A percentile compares a stretch with the other conserved stretches of the same genome.
phyloP scores from a whole-genome alignment of 169 alveolate genomes.

The Plasmodium coatneyi region DNA sequence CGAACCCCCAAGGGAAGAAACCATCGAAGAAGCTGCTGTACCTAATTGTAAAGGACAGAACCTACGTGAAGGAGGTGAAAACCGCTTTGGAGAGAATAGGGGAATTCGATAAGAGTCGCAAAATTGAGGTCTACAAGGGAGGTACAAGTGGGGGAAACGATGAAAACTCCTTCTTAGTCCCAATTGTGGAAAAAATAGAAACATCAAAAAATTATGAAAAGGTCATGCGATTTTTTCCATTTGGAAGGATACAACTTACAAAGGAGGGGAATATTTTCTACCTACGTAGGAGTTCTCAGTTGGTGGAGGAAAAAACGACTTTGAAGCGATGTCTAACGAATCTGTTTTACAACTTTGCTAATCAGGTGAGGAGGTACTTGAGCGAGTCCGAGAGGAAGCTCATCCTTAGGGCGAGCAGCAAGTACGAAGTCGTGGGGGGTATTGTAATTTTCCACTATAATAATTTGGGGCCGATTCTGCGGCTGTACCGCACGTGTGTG shows the following conservation, averaged over 20 bases:
- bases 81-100: slow-evolving; percentile 11
- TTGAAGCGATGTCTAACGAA: slow-evolving; percentile 17
- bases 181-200: slow-evolving; percentile 7
- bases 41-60: slow-evolving; percentile 27
- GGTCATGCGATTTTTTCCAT: neutral
- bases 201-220: neutral
- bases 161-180: slow-evolving; percentile 12
- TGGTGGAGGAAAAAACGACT: neutral
- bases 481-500: neutral
- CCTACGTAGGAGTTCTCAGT: neutral
- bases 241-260: neutral
- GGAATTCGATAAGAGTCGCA: slow-evolving; percentile 18
- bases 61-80: slow-evolving; percentile 34
- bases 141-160: neutral
- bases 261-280: neutral
- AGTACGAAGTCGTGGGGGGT: slow-evolving; percentile 45
- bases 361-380: slow-evolving; percentile 23
- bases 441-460: slow-evolving; percentile 37
- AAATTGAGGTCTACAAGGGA: slow-evolving; percentile 1
- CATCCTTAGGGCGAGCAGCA: slow-evolving; percentile 21
- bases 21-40: neutral
- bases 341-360: slow-evolving; percentile 16
- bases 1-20: neutral
- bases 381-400: slow-evolving; percentile 10
- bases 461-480: slow-evolving; percentile 12